Evolutionary conservation across 768 basidiomycete genomes (phyloP).

Genomic region (Bullera alba): DNA sequence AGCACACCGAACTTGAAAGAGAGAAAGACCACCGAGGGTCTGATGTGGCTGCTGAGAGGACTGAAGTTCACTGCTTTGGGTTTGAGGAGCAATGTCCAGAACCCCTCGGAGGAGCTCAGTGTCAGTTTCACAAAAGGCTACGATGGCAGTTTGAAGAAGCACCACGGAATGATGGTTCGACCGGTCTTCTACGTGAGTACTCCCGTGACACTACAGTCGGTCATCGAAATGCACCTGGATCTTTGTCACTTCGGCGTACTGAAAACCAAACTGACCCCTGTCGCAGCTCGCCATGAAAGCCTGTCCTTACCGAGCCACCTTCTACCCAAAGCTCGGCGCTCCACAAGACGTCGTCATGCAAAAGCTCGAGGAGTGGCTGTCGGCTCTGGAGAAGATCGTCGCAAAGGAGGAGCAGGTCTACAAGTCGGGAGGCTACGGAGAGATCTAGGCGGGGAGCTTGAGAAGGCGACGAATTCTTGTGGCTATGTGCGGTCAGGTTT

Average conservation of each 20-base stretch:
- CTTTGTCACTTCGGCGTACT: no score
- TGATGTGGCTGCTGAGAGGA: constrained; percentile 84
- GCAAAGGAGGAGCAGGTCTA: constrained; percentile 51
- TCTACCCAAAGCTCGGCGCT: constrained; percentile 56
- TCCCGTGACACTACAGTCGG: no score
- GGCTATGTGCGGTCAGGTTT: no score
- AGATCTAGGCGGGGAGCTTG: constrained; percentile 17
- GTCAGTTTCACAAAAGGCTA: constrained; percentile 75
- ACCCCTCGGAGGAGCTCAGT: constrained; percentile 62
- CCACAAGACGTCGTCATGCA: constrained; percentile 51
- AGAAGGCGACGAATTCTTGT: no score
- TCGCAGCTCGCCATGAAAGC: constrained; percentile 63
- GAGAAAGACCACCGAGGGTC: constrained; percentile 71
- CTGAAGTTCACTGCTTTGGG: constrained; percentile 66
- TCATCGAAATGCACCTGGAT: no score
- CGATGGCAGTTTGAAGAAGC: constrained; percentile 69
- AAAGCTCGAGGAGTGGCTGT: constrained; percentile 54
- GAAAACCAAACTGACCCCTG: neutral
- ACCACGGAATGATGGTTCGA: constrained; percentile 59
- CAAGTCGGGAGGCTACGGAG: constrained; percentile 40
- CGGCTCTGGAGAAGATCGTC: constrained; percentile 53
- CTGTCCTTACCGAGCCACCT: constrained; percentile 57
- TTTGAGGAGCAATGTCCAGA: constrained; percentile 62
- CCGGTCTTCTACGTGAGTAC: constrained; percentile 55
- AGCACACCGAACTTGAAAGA: constrained; percentile 63